Base-by-base conservation (phyloP, 164 flowering plant species). In the Tetrastigma voinierianum region DNA sequence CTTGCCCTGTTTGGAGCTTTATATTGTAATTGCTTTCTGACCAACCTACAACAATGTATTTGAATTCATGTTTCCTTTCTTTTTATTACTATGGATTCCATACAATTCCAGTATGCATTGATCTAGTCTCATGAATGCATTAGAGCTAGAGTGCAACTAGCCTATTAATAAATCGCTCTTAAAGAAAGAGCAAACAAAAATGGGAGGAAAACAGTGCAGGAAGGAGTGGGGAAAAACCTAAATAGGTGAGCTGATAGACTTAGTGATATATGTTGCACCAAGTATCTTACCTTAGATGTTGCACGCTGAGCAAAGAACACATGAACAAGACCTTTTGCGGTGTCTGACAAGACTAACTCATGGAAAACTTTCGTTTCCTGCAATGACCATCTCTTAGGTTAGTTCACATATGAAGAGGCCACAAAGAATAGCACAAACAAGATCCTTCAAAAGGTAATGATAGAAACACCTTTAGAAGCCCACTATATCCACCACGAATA, bases 401-500 rank as follows among this genome's bases (percentile, higher is more conserved):
- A 67, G 61, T 44, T 59, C 46, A 32, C 43, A 40, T 12, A 25
- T 18, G 23, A 32, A 61, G 13, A 46, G 23, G 16, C 45, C 43
- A 19, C 4, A 14, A 10, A 62, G 9, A 15, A 16, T 53, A 53
- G 57, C 57, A 32, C 5, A 32, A 32, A 32, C 40, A 32, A 32
- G 40, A 32, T 32, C 40, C 40, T 32, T 32, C 40, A 32, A 7
- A 32, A 32, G 6, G 40, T 32, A 32, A 32, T 32, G 6, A 32
- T 32, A 2, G 3, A 62, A 32, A 21, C 84, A 95, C 99, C 93
- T 89, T 87, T 61, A 87, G 59, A 64, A 91, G 82, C 46, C 97
- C 98, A 77, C 75, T 72, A 77, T 88, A 90, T 58, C 98, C 98
- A 67, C 98, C 99, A 83, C 83, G 90, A 60, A 90, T 69, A 63